Conservation (phyloP, 805 yeast genomes). For the Ogataea wickerhamii region DNA sequence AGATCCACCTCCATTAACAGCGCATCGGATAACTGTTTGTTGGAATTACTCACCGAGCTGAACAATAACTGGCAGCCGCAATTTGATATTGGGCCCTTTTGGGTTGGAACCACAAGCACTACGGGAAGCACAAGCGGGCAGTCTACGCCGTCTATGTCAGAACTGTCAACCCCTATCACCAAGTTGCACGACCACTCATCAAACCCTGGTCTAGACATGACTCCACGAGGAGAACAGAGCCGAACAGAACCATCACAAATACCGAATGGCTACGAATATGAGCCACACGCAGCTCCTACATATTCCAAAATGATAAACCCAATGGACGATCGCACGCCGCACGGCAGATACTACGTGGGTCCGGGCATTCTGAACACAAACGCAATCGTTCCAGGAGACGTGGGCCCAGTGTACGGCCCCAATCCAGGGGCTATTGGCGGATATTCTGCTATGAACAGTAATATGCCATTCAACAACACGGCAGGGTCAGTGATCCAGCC, state of each 20-base stretch:
- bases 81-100: conserved; percentile 9
- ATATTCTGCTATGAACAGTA: too few relatives aligned
- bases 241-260: background rate
- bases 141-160: background rate
- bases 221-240: background rate
- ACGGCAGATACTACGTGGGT: too few relatives aligned
- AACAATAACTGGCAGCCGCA: conserved; percentile 18
- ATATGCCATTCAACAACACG: too few relatives aligned
- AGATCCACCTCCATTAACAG: background rate
- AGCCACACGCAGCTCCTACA: background rate
- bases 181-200: background rate
- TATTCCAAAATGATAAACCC: too few relatives aligned
- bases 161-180: background rate
- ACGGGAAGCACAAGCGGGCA: background rate
- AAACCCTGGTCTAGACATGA: background rate
- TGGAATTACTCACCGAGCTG: conserved; percentile 9
- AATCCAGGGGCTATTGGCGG: too few relatives aligned
- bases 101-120: background rate
- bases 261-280: background rate
- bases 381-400: too few relatives aligned
- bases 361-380: too few relatives aligned
- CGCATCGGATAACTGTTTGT: conserved; percentile 1
- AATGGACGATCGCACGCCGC: background rate
- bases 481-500: too few relatives aligned
- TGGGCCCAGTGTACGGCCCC: too few relatives aligned